These are phyloP conservation scores for Parasarocladium wereldwijsianum DNA, from an alignment of 2,329 filamentous ascomycete genomes.

Conservation along the genomic window DNA sequence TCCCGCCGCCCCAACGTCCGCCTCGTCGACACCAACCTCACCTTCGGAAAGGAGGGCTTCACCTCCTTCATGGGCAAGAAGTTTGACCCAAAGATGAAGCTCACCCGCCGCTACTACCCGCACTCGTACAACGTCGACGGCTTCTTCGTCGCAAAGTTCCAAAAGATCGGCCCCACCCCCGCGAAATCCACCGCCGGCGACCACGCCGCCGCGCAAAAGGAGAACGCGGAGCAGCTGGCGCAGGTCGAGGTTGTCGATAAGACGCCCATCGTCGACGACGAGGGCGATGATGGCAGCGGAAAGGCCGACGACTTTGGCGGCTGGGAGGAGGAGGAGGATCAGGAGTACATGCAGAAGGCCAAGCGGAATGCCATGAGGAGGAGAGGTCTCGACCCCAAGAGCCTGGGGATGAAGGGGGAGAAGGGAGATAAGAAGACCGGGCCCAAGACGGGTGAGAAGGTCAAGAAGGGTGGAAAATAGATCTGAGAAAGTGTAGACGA, in stretches of 20 bases:
- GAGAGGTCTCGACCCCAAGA: constrained; percentile 59
- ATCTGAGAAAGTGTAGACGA: no score
- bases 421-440: no score
- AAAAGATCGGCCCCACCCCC: constrained; percentile 73
- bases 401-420: constrained; percentile 18
- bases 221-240: constrained; percentile 15
- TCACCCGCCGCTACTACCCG: constrained; percentile 77
- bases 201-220: constrained; percentile 14
- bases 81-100: constrained; percentile 72
- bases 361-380: constrained; percentile 59
- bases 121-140: constrained; percentile 92
- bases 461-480: constrained; percentile 7
- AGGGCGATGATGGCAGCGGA: constrained; percentile 25
- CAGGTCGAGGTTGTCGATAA: constrained; percentile 46
- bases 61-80: constrained; percentile 80
- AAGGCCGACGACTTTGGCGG: constrained; percentile 46
- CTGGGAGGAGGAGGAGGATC: constrained; percentile 62
- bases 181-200: constrained; percentile 22
- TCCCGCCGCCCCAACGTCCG: constrained; percentile 85
- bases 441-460: no score
- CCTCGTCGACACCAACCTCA: constrained; percentile 79
- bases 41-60: constrained; percentile 88
- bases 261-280: constrained; percentile 45
- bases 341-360: constrained; percentile 57
- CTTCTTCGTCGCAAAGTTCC: constrained; percentile 96